Conservation (phyloP, 106 monocot species). For the Dendrobium officinale region DNA sequence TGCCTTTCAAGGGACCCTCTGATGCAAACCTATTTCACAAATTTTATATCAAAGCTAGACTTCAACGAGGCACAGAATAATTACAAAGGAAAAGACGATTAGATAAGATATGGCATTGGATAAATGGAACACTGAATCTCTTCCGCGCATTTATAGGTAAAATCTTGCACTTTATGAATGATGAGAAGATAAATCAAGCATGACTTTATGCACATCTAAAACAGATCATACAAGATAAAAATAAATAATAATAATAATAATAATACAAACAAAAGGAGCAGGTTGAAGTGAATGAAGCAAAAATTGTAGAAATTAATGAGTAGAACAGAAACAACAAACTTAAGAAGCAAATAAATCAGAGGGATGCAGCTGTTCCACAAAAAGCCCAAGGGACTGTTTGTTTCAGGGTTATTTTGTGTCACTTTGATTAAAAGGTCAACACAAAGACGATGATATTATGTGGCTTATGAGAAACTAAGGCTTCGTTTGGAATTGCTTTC, state of each 20-base stretch:
- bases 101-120: not conserved
- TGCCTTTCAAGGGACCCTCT: slow-evolving; percentile 71
- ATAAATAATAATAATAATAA: no score
- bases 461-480: no score
- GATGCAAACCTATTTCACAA: slow-evolving; percentile 51
- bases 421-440: not conserved
- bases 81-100: not conserved
- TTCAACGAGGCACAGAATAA: not conserved
- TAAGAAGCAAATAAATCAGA: not conserved
- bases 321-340: not conserved
- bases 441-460: no score
- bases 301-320: not conserved
- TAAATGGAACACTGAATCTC: no score
- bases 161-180: not conserved
- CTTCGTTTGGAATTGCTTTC: no score
- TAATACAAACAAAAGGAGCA: not conserved
- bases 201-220: not conserved
- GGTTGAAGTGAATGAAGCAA: not conserved
- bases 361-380: not conserved
- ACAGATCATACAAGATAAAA: not conserved
- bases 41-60: not conserved
- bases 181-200: not conserved
- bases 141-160: no score
- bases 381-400: not conserved
- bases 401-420: not conserved